Conservation (phyloP, 371 early-diverging fungal genomes). For the Nematocida sp. region DNA sequence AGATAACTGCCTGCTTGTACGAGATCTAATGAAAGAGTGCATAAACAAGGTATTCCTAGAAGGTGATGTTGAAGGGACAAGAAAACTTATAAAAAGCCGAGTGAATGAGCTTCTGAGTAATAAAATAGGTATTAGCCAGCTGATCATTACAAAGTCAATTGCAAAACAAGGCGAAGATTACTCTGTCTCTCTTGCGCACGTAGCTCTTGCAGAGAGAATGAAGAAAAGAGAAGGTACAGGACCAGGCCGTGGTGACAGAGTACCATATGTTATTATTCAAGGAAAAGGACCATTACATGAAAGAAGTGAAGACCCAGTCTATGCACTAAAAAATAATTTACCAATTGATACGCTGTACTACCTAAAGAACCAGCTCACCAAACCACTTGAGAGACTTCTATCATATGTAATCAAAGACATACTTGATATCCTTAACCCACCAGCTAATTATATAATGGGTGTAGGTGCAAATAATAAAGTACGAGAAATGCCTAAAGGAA, state of each 20-base stretch:
- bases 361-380: conserved; percentile 91
- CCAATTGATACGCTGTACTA: conserved; percentile 98
- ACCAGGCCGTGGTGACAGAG: conserved; percentile 92
- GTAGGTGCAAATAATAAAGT: conserved; percentile 77
- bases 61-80: conserved; percentile 82
- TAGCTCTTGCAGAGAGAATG: conserved; percentile 91
- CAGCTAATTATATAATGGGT: conserved; percentile 80
- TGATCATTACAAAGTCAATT: conserved; percentile 93
- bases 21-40: conserved; percentile 85
- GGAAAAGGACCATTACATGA: conserved; percentile 86
- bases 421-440: conserved; percentile 76
- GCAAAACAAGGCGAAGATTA: conserved; percentile 86
- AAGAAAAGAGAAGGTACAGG: conserved; percentile 82
- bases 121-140: conserved; percentile 88
- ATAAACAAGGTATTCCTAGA: conserved; percentile 85
- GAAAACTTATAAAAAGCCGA: conserved; percentile 79
- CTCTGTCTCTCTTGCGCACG: conserved; percentile 90
- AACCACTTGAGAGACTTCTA: conserved; percentile 90
- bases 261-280: conserved; percentile 94
- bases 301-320: conserved; percentile 96
- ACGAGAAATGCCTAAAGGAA: conserved; percentile 70
- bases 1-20: conserved; percentile 91
- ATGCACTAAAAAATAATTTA: conserved; percentile 92
- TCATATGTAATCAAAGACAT: conserved; percentile 93
- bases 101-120: conserved; percentile 88